Conservation (phyloP, 148 eudicot genomes). For the Spergularia bocconei region DNA sequence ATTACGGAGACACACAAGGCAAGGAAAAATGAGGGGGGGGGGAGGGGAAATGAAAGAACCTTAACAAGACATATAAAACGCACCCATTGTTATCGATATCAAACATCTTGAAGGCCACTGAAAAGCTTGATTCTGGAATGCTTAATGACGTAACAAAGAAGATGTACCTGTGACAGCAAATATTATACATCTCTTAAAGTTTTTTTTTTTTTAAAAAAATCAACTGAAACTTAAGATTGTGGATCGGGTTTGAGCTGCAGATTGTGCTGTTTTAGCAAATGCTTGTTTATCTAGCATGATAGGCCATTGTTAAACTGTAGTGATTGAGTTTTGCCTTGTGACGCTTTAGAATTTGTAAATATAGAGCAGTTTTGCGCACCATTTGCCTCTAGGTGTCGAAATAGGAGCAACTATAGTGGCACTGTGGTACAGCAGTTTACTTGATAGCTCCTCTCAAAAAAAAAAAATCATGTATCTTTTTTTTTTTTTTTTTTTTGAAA, state of each 20-base stretch:
- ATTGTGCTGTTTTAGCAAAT: too few species aligned
- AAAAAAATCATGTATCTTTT: too few species aligned
- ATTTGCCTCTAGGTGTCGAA: not conserved
- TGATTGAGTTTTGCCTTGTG: not conserved
- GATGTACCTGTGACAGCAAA: constrained; percentile 48
- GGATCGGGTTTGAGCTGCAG: too few species aligned
- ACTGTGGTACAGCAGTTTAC: not conserved
- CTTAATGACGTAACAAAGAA: constrained; percentile 68
- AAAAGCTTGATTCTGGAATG: constrained; percentile 69
- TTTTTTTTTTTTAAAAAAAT: too few species aligned
- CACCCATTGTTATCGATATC: constrained; percentile 58
- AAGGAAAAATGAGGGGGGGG: not conserved
- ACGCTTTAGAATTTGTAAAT: not conserved
- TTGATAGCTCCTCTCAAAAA: not conserved
- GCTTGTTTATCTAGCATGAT: too few species aligned
- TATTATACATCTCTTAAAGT: too few species aligned
- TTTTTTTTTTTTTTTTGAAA: not conserved
- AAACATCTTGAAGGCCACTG: constrained; percentile 71
- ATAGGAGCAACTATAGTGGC: not conserved
- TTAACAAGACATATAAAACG: constrained; percentile 17
- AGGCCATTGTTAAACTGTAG: too few species aligned
- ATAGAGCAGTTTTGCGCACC: too few species aligned
- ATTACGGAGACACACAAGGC: not conserved
- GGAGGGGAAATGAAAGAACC: not conserved
- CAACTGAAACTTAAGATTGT: too few species aligned